Conservation (phyloP, 2,329 filamentous ascomycete genomes). For the Thermomyces lanuginosus region DNA sequence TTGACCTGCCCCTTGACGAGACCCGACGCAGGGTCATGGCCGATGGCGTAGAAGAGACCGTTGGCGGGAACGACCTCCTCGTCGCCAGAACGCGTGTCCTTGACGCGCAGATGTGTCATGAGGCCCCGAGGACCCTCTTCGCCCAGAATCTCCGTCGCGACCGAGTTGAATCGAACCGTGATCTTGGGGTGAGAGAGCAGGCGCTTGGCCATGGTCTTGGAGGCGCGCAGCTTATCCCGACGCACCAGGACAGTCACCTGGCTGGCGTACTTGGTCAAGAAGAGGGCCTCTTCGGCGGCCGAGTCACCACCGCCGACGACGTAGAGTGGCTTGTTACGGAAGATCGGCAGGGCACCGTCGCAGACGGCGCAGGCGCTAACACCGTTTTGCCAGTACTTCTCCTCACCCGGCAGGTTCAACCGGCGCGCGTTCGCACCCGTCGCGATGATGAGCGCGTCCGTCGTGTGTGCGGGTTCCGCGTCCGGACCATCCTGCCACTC, state of each 20-base stretch:
- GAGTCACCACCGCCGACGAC: conserved; percentile 96
- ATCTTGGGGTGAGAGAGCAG: conserved; percentile 74
- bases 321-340: conserved; percentile 85
- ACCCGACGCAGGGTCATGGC: conserved; percentile 83
- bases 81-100: conserved; percentile 58
- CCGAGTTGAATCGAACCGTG: conserved; percentile 71
- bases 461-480: conserved; percentile 58
- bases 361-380: conserved; percentile 95
- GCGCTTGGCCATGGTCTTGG: conserved; percentile 79
- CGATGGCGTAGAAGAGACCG: conserved; percentile 92
- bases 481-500: conserved; percentile 64
- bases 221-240: conserved; percentile 69
- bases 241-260: conserved; percentile 90
- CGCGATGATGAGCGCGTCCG: conserved; percentile 83
- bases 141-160: conserved; percentile 68
- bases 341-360: conserved; percentile 92
- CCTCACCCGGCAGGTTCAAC: conserved; percentile 69
- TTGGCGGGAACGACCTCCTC: conserved; percentile 76
- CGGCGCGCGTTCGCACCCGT: conserved; percentile 86
- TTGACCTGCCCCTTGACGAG: conserved; percentile 83
- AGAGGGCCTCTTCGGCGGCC: conserved; percentile 91
- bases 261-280: conserved; percentile 92
- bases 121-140: conserved; percentile 56
- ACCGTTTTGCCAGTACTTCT: conserved; percentile 93
- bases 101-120: conserved; percentile 76